Evolutionary conservation across 352 stramenopile species (phyloP).

Genomic region (Globisporangium nodosum): DNA sequence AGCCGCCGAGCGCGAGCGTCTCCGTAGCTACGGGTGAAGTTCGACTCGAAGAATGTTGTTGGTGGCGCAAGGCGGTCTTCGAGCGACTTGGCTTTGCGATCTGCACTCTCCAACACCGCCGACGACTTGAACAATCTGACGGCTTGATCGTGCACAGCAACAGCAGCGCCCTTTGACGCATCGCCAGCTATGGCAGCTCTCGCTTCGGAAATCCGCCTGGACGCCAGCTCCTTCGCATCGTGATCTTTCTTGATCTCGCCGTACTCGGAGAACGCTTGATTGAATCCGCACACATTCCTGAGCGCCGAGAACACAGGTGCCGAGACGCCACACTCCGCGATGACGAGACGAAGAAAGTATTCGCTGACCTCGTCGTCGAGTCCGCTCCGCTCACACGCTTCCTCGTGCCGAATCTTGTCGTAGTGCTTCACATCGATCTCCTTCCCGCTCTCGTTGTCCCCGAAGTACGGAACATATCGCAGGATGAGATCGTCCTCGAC

Average conservation of each 20-base stretch:
- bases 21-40: slow-evolving; percentile 17
- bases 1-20: slow-evolving; percentile 8
- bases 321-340: slow-evolving; percentile 43
- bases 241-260: slow-evolving; percentile 62
- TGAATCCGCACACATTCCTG: slow-evolving; percentile 49
- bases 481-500: slow-evolving; percentile 88
- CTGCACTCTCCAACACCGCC: slow-evolving; percentile 17
- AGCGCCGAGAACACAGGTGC: slow-evolving; percentile 58
- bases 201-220: slow-evolving; percentile 36
- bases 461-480: slow-evolving; percentile 89
- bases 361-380: slow-evolving; percentile 67
- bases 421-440: slow-evolving; percentile 74
- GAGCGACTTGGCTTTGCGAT: slow-evolving; percentile 18
- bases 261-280: slow-evolving; percentile 61
- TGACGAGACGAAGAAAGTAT: slow-evolving; percentile 59
- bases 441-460: slow-evolving; percentile 83
- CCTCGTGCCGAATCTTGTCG: slow-evolving; percentile 36
- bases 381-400: slow-evolving; percentile 31
- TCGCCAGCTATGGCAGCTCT: slow-evolving; percentile 11
- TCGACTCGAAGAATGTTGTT: slow-evolving; percentile 67
- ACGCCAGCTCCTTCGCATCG: slow-evolving; percentile 30
- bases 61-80: slow-evolving; percentile 38
- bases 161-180: slow-evolving; percentile 2
- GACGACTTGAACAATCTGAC: slow-evolving; percentile 32
- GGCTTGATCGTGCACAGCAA: slow-evolving; percentile 5